Conservation (phyloP, 2,329 filamentous ascomycete species). For the Fusarium brachygibbosum region DNA sequence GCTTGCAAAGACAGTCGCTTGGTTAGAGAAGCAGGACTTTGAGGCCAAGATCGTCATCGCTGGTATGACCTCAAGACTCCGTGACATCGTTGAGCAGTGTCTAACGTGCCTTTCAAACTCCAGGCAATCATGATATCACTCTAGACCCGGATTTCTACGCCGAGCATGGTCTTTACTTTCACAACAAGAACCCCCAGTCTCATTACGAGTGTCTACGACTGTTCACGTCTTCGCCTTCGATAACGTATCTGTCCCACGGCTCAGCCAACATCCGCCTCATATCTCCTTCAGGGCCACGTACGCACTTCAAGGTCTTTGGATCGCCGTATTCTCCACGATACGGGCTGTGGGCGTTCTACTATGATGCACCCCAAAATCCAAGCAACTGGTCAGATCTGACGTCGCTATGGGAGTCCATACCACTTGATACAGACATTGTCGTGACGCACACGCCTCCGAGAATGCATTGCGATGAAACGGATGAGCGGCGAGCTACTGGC, state of each 20-base stretch:
- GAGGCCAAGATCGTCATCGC: conserved; percentile 79
- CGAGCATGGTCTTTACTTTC: conserved; percentile 66
- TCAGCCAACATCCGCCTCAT: conserved; percentile 67
- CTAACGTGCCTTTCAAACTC: conserved; percentile 19
- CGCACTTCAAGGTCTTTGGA: conserved; percentile 76
- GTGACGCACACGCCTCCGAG: conserved; percentile 78
- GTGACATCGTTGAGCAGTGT: neutral
- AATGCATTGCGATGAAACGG: conserved; percentile 68
- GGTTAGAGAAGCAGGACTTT: conserved; percentile 77
- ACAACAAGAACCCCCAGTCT: conserved; percentile 69
- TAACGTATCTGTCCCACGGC: conserved; percentile 75
- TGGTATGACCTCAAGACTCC: conserved; percentile 58
- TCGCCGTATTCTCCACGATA: conserved; percentile 74
- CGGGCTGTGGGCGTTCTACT: conserved; percentile 77
- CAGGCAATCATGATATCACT: conserved; percentile 82
- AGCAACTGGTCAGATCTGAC: conserved; percentile 45
- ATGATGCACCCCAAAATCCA: conserved; percentile 55
- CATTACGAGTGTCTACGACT: conserved; percentile 67
- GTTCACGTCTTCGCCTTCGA: conserved; percentile 65
- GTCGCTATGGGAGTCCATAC: conserved; percentile 72
- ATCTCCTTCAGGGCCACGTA: conserved; percentile 67
- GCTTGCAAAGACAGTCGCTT: conserved; percentile 72
- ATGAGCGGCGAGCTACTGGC: conserved; percentile 61
- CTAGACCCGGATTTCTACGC: conserved; percentile 74
- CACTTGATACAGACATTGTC: conserved; percentile 73